These are phyloP conservation scores for Macrolepiota albuminosa DNA, from an alignment of 768 basidiomycete species.

Conservation along the genomic window DNA sequence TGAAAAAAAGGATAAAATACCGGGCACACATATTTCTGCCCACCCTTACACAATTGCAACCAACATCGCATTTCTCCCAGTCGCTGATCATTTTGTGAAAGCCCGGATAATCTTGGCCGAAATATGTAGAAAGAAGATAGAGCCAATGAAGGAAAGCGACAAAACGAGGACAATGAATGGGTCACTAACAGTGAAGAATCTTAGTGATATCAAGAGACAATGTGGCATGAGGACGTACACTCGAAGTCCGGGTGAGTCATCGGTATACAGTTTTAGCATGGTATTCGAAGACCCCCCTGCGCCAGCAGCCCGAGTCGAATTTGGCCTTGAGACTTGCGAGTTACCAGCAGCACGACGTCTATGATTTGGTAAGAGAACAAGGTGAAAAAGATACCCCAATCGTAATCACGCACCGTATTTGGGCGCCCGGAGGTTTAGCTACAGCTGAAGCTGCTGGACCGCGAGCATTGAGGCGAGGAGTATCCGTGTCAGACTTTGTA, in stretches of 20 bases:
- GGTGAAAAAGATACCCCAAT: background rate
- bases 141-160: constrained; percentile 94
- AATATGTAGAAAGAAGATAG: constrained; percentile 98
- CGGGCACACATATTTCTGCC: constrained; percentile 12
- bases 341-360: constrained; percentile 71
- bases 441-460: constrained; percentile 39
- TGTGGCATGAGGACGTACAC: constrained; percentile 60
- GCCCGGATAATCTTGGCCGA: constrained; percentile 90
- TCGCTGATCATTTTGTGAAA: constrained; percentile 66
- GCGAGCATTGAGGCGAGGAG: constrained; percentile 42
- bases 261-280: constrained; percentile 98
- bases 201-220: background rate
- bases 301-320: constrained; percentile 86
- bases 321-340: constrained; percentile 64
- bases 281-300: constrained; percentile 97
- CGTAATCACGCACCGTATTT: constrained; percentile 60
- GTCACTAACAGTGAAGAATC: constrained; percentile 48
- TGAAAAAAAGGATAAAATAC: constrained; percentile 27
- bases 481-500: constrained; percentile 79
- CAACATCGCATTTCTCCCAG: background rate
- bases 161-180: constrained; percentile 96
- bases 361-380: constrained; percentile 3
- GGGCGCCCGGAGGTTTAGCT: constrained; percentile 73
- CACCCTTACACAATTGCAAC: constrained; percentile 3
- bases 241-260: constrained; percentile 94